Base-by-base conservation (phyloP, 1,284 basidiomycete species). In the Ustanciosporium gigantosporum region DNA sequence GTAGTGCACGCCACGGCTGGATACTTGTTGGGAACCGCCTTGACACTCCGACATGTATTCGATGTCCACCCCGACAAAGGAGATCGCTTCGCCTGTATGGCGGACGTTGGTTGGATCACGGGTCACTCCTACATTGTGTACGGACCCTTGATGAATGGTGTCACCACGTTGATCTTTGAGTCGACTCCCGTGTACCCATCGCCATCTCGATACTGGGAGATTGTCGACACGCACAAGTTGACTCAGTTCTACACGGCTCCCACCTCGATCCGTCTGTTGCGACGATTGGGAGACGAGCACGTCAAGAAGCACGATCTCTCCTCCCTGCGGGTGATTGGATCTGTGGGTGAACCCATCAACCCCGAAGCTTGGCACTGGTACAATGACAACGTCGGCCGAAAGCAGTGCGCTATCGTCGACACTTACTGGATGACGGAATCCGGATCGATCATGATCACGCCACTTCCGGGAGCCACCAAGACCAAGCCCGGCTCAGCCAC, bases 291-390 rank as follows among this genome's bases (percentile, higher is more conserved):
- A 44, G 84, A 87, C 66, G 87, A 93, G 52, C 88, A 92, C 78
- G 90, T 94, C 62, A 83, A 90, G 76, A 82, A 84, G 29, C 84
- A 93, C 80, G 91, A 97, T 79, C 84, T 97, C 25, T 86, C 83
- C 68, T 85, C 85, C 25, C 81, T 98, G 53, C 87, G 94, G 55
- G 88, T 95, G 17, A 83, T 98, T 31, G 94, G 94, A 24, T 87
- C 84, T 50, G 94, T 98, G 45, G 95, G 94, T 44, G 94, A 98
- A 81, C 95, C 95, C 5, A 97, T 98, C 83, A 97, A 97, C 81
- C 93, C 94, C 22, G 94, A 97, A 79, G 95, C 94, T 4, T 97
- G 95, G 94, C 85, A 93, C 76, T 97, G 94, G 94, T 96, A 94
- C 82, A 89, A 91, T 79, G 91, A 96, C 74, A 86, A 91, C 76